These are phyloP conservation scores for Colletotrichum theobromicola DNA, from an alignment of 2,329 filamentous ascomycete species.

Conservation along the genomic window DNA sequence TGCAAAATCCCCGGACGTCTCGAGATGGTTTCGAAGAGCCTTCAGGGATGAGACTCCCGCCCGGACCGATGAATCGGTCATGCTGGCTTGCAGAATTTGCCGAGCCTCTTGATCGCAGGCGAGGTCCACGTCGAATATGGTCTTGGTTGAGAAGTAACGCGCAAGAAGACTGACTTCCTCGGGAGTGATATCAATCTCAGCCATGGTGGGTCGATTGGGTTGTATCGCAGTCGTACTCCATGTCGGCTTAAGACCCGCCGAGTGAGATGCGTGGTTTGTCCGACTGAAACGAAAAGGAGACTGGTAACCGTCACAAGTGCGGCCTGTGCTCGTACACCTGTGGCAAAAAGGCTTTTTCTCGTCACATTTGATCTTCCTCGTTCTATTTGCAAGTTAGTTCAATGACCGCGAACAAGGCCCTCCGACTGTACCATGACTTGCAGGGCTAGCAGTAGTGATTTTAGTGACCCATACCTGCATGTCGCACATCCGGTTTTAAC, in stretches of 20 bases:
- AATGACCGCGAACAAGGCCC: background rate
- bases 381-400: constrained; percentile 30
- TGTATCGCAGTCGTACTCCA: constrained; percentile 20
- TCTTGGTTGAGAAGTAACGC: constrained; percentile 47
- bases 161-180: constrained; percentile 38
- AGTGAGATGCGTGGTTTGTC: constrained; percentile 17
- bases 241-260: constrained; percentile 13
- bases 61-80: constrained; percentile 38
- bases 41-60: constrained; percentile 45
- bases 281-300: constrained; percentile 37
- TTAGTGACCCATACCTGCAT: constrained; percentile 41
- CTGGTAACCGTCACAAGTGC: constrained; percentile 47
- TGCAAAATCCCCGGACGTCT: constrained; percentile 31
- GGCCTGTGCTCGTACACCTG: constrained; percentile 42
- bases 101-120: constrained; percentile 43
- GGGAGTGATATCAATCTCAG: constrained; percentile 20
- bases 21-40: constrained; percentile 43
- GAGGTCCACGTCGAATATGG: constrained; percentile 42
- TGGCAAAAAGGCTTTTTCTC: constrained; percentile 39
- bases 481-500: constrained; percentile 48
- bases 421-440: too few relatives aligned
- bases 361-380: constrained; percentile 43
- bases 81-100: constrained; percentile 41
- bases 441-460: constrained; percentile 19
- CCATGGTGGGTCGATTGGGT: constrained; percentile 22